These are phyloP conservation scores for Myochromella boudieri DNA, from an alignment of 768 basidiomycete species.

Conservation along the genomic window DNA sequence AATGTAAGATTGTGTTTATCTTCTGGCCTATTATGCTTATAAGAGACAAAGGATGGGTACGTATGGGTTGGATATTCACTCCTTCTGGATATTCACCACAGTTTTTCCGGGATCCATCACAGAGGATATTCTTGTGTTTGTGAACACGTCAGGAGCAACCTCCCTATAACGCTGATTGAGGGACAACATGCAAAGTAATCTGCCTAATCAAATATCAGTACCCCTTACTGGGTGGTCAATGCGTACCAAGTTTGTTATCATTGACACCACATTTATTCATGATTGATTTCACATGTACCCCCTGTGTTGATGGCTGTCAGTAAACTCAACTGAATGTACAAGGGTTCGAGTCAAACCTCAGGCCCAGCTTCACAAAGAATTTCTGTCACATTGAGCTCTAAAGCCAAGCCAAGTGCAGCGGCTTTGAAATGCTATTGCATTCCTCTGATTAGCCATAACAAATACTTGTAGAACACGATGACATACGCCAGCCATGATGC, in stretches of 20 bases:
- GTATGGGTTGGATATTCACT: too few relatives aligned
- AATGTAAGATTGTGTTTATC: constrained; percentile 32
- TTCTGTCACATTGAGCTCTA: constrained; percentile 27
- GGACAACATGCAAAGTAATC: constrained; percentile 31
- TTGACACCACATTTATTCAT: constrained; percentile 30
- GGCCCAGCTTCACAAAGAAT: constrained; percentile 34
- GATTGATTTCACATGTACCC: constrained; percentile 39
- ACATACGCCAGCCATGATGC: constrained; percentile 23
- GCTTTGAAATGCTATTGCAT: constrained; percentile 22
- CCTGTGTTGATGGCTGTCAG: too few relatives aligned
- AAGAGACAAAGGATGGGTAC: too few relatives aligned
- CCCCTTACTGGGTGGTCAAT: too few relatives aligned
- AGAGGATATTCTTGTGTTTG: constrained; percentile 34
- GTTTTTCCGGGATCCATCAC: constrained; percentile 30
- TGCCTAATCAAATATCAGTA: too few relatives aligned
- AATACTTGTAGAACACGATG: too few relatives aligned
- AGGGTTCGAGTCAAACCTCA: constrained; percentile 21
- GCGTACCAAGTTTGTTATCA: constrained; percentile 32
- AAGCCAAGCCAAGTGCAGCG: constrained; percentile 22
- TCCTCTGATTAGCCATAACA: too few relatives aligned
- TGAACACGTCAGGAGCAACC: constrained; percentile 32
- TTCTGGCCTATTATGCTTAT: constrained; percentile 22
- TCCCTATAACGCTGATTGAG: constrained; percentile 36
- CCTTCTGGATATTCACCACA: constrained; percentile 21
- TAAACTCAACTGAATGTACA: too few relatives aligned